Base-by-base conservation (phyloP, 129 eudicot genomes). In the Flaveria sonorensis region DNA sequence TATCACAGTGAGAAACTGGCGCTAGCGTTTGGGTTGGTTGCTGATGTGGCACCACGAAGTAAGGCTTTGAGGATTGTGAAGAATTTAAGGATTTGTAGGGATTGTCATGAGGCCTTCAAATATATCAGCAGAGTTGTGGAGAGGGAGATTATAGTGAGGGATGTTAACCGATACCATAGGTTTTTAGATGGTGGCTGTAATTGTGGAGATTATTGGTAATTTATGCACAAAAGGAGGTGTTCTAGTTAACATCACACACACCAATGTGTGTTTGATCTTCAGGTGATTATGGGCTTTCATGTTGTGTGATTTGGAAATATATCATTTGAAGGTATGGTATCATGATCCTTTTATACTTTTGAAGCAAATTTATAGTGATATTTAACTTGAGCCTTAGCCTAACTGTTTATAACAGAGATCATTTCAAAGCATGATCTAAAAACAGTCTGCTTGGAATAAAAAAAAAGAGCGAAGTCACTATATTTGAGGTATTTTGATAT, bases 1-100 rank as follows among this genome's bases (percentile, higher is more conserved):
- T 62, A 81, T 68, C 96, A 91, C 46, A 93, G 93, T 40, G 96
- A 93, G 85, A 93, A 90, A 73, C 76, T 93, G 87, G 98, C 98
- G 0, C 70, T 89, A 64, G 97, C 97, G 4, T 93, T 85, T 70
- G 98, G 88, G 15, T 62, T 90, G 72, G 87, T 88, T 76, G 81
- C 81, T 36, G 89, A 89, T 14, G 88, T 83, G 24, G 86, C 85
- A 15, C 96, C 96, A 20, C 91, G 72, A 3, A 96, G 98, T 24
- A 93, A 93, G 89, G 85, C 92, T 26, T 77, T 90, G 79, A 87
- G 98, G 76, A 89, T 90, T 75, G 81, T 91, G 40, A 90, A 93
- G 91, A 93, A 93, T 81, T 59, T 93, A 74, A 83, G 98, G 81
- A 88, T 87, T 14, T 90, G 96, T 75, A 91, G 80, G 81, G 98